These are phyloP conservation scores for Fusarium sarcochroum DNA, from an alignment of 2,329 filamentous ascomycete species.

Conservation along the genomic window DNA sequence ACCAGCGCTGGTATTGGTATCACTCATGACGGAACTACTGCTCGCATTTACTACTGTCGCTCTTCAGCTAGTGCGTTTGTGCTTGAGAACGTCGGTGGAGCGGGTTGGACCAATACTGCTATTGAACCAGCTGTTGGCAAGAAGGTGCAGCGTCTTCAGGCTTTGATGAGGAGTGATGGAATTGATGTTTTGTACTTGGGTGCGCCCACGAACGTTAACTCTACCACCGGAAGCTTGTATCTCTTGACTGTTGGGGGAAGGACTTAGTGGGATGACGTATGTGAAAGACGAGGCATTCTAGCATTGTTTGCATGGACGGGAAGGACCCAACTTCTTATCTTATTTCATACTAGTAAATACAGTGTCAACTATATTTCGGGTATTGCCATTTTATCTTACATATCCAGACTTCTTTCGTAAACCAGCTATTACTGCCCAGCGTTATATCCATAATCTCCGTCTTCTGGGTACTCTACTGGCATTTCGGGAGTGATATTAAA, in stretches of 20 bases:
- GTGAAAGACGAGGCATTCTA: background rate
- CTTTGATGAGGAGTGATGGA: constrained; percentile 25
- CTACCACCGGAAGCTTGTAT: constrained; percentile 30
- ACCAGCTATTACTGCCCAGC: background rate
- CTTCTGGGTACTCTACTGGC: background rate
- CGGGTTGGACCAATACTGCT: constrained; percentile 26
- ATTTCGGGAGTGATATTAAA: background rate
- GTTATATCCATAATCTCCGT: background rate
- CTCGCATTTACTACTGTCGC: constrained; percentile 18
- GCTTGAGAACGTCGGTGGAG: constrained; percentile 19
- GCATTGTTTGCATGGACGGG: background rate
- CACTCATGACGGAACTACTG: constrained; percentile 18
- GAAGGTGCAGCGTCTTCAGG: constrained; percentile 27
- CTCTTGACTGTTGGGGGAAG: constrained; percentile 5
- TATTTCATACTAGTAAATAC: background rate
- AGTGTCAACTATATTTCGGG: no score
- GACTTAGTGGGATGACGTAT: background rate
- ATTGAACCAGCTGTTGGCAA: constrained; percentile 13
- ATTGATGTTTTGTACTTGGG: constrained; percentile 32
- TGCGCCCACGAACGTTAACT: constrained; percentile 23
- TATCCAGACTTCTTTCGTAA: background rate
- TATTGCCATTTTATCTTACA: background rate
- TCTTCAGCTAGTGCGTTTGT: constrained; percentile 26
- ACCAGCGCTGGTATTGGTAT: constrained; percentile 20
- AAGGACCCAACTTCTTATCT: fast-evolving